These are phyloP conservation scores for Leishmania guyanensis DNA, from an alignment of 208 protist genomes.

Conservation along the genomic window DNA sequence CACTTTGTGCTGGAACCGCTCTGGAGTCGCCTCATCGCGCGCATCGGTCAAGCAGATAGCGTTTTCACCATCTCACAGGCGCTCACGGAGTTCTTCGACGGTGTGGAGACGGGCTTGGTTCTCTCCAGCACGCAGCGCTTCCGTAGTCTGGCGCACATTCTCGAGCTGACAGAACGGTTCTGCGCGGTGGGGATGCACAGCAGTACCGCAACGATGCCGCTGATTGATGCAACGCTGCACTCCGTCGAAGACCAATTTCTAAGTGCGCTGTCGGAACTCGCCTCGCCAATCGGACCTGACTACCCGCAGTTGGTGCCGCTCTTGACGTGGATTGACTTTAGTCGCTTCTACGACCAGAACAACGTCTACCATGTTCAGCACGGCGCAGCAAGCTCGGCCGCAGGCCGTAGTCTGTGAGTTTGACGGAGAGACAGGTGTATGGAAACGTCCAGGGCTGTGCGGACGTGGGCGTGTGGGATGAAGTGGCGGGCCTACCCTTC, in stretches of 20 bases:
- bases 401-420: neutral
- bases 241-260: conserved; percentile 68
- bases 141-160: conserved; percentile 66
- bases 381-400: conserved; percentile 20
- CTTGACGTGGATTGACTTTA: conserved; percentile 88
- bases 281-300: conserved; percentile 72
- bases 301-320: conserved; percentile 86
- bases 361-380: conserved; percentile 86
- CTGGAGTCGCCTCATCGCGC: conserved; percentile 72
- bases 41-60: conserved; percentile 66
- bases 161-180: conserved; percentile 76
- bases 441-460: neutral
- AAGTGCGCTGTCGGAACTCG: conserved; percentile 73
- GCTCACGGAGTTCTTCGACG: conserved; percentile 76
- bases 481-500: neutral
- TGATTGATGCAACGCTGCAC: conserved; percentile 63
- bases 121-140: conserved; percentile 76
- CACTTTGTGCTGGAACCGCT: conserved; percentile 88
- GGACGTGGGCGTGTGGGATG: neutral
- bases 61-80: conserved; percentile 74
- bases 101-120: conserved; percentile 68
- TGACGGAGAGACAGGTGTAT: neutral
- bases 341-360: conserved; percentile 80
- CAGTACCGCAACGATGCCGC: conserved; percentile 48
- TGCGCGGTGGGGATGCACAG: conserved; percentile 74